These are phyloP conservation scores for Porodaedalea pini DNA, from an alignment of 1,284 basidiomycete species.

Conservation along the genomic window DNA sequence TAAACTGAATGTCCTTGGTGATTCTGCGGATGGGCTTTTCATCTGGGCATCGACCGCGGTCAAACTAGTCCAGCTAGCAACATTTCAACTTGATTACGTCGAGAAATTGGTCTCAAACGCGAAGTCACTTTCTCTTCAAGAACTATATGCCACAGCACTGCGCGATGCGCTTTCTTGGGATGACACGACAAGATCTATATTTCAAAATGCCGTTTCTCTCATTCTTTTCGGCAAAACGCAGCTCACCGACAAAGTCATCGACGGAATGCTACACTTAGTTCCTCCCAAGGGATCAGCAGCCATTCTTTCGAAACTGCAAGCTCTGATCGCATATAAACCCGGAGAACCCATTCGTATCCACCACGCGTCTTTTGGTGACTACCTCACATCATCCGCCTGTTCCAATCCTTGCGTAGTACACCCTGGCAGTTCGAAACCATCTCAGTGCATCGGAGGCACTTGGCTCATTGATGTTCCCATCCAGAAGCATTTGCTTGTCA, in stretches of 20 bases:
- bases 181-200: neutral
- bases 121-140: neutral
- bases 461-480: neutral
- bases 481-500: neutral
- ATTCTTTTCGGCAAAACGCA: neutral
- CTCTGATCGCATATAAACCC: neutral
- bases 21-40: neutral
- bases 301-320: neutral
- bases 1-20: neutral
- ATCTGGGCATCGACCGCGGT: slow-evolving; percentile 7
- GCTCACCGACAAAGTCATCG: neutral
- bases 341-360: neutral
- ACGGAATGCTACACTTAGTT: neutral
- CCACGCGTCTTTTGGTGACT: slow-evolving; percentile 6
- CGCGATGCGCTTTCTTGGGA: neutral
- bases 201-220: neutral
- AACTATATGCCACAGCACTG: neutral
- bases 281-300: neutral
- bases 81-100: neutral
- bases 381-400: too few relatives aligned
- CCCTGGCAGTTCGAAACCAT: too few relatives aligned
- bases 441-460: neutral
- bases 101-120: neutral
- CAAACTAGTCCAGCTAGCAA: neutral
- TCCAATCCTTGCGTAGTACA: too few relatives aligned